Evolutionary conservation across 768 basidiomycete genomes (phyloP), one percentile per base, ranked within the genome.

Genomic region (Candolleomyces eurysporus): DNA sequence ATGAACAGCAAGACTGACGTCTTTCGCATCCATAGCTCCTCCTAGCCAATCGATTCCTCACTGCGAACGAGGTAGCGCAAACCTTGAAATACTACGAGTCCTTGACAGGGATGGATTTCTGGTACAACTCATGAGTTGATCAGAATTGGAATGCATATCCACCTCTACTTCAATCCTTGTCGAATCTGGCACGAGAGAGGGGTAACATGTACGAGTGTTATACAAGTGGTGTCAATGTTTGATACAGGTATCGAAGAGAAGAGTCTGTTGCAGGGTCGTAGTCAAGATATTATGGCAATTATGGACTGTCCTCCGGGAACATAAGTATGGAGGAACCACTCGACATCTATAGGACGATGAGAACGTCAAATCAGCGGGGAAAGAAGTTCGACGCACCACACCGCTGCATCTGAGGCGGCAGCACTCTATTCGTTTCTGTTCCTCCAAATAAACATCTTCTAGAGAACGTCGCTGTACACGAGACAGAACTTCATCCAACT

Each of bases 401-500:
- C 59, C 40, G 8, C 43, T 63, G 73, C 36, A 58, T 48, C 31
- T 50, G 36, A 49, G 26, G 10, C 48, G 43, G 30, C 57, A 59
- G 30, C 57, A 59, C 11, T 65, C 63, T 48, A 66, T 57, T 51
- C 69, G 68, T 22, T 72, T 64, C 54, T 55, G 59, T 39, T 74
- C 67, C 40, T 72, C 69, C 6, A 62, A 54, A 13, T 67, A 62
- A 4, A 74, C 68, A 59, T 82, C 78, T 53, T 67, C 57, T 13
- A 70, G 59, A 30, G 79, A 80, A 48, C 71, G 72, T 48, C 84
- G 78, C 64, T 75, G 76, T 39, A 95, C 84, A 8, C 86, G 84
- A 26, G 74, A 73, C 21, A 98, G 82, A 30, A 96, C 82, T 42
- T 73, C 77, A 73, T 98, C 96, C 31, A 98, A 82, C 58, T 87